phyloP scores from a whole-genome alignment of 257 asterid genomes.

The Fraxinus pennsylvanica region DNA sequence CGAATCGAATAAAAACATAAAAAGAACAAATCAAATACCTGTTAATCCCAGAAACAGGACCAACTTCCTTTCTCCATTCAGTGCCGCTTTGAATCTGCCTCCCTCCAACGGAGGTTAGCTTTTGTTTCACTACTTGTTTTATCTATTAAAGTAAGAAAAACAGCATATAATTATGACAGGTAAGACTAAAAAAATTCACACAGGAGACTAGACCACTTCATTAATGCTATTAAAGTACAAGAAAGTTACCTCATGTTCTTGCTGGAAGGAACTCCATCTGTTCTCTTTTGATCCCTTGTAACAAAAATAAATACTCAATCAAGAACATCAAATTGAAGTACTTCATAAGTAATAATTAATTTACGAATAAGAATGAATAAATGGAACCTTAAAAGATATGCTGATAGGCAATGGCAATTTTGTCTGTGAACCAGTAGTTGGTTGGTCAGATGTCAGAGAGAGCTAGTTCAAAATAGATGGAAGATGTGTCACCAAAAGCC shows the following conservation, averaged over 20 bases:
- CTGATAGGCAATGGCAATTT: slow-evolving; percentile 39
- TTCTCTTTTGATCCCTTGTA: slow-evolving; percentile 95
- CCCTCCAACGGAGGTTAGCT: slow-evolving; percentile 30
- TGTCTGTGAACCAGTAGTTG: slow-evolving; percentile 36
- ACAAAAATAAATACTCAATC: slow-evolving; percentile 39
- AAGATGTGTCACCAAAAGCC: slow-evolving; percentile 24
- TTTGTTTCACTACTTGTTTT: slow-evolving; percentile 35
- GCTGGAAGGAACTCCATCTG: slow-evolving; percentile 60
- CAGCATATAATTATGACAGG: slow-evolving; percentile 7
- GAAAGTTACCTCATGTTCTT: slow-evolving; percentile 58
- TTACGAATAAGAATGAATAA: slow-evolving; percentile 5
- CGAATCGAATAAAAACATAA: background rate
- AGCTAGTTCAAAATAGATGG: slow-evolving; percentile 51
- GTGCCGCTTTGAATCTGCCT: slow-evolving; percentile 25
- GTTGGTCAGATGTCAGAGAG: slow-evolving; percentile 64
- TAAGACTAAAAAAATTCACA: background rate
- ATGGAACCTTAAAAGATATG: slow-evolving; percentile 55
- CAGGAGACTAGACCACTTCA: background rate
- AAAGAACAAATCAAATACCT: slow-evolving; percentile 31
- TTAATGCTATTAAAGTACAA: background rate
- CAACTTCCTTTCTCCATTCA: slow-evolving; percentile 27
- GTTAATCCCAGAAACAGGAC: slow-evolving; percentile 19
- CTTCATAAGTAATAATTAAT: slow-evolving; percentile 7
- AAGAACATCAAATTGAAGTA: slow-evolving; percentile 25
- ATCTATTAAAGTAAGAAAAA: slow-evolving; percentile 27